Evolutionary conservation across 306 rosid species (phyloP).

Genomic region (Lagenaria siceraria): DNA sequence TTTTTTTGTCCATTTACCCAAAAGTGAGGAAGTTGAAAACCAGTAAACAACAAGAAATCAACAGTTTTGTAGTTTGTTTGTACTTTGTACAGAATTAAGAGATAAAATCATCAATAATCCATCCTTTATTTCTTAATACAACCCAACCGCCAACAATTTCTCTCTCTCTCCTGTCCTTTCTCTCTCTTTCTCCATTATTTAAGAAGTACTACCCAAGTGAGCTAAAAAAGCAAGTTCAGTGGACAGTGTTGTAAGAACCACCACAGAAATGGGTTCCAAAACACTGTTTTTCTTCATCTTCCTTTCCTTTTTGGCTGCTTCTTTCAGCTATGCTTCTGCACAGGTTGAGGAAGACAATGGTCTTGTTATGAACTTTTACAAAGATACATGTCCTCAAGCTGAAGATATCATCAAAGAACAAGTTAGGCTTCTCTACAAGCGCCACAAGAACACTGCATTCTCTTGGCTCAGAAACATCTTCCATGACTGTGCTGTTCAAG

Average conservation of each 20-base stretch:
- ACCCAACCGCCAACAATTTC: too few species aligned
- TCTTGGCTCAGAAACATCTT: slow-evolving; percentile 98
- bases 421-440: slow-evolving; percentile 90
- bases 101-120: neutral
- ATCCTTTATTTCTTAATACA: neutral
- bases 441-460: slow-evolving; percentile 99
- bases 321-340: slow-evolving; percentile 26
- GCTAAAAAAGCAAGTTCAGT: slow-evolving; percentile 7
- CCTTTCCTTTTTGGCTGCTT: slow-evolving; percentile 29
- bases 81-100: too few species aligned
- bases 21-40: neutral
- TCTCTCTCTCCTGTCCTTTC: neutral
- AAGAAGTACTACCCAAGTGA: slow-evolving; percentile 14
- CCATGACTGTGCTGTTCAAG: slow-evolving; percentile 97
- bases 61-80: neutral
- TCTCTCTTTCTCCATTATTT: slow-evolving; percentile 27
- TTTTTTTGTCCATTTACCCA: neutral
- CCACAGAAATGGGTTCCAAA: slow-evolving; percentile 34
- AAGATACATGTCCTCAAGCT: slow-evolving; percentile 90
- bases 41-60: neutral
- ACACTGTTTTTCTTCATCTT: slow-evolving; percentile 22
- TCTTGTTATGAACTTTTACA: slow-evolving; percentile 72
- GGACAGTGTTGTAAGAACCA: neutral
- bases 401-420: slow-evolving; percentile 87
- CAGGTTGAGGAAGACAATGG: slow-evolving; percentile 29